phyloP scores from a whole-genome alignment of 805 yeast species.

The Saturnispora saitoi region DNA sequence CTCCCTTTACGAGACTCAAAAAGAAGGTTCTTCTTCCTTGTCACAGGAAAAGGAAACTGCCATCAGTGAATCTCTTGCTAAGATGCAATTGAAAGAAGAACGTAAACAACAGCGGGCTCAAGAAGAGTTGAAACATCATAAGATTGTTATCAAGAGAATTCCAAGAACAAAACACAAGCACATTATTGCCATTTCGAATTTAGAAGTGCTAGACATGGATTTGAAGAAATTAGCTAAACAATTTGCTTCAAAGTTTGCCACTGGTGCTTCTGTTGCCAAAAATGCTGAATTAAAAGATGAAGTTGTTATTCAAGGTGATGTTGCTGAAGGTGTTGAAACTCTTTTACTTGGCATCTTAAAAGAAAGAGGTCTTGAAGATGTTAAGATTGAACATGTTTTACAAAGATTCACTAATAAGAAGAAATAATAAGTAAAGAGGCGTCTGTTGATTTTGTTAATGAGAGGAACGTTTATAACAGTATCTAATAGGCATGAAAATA shows the following conservation, averaged over 20 bases:
- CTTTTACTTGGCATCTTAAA: slow-evolving; percentile 61
- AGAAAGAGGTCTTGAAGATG: slow-evolving; percentile 74
- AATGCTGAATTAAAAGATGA: slow-evolving; percentile 89
- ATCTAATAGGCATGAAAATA: not conserved
- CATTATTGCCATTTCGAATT: slow-evolving; percentile 76
- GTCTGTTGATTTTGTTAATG: not conserved
- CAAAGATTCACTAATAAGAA: slow-evolving; percentile 70
- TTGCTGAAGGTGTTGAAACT: slow-evolving; percentile 80
- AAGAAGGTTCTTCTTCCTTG: slow-evolving; percentile 47
- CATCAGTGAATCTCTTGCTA: slow-evolving; percentile 72
- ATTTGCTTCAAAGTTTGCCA: slow-evolving; percentile 89
- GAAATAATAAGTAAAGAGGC: slow-evolving; percentile 2
- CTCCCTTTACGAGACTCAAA: slow-evolving; percentile 51
- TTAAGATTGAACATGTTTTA: slow-evolving; percentile 83
- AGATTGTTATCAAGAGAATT: slow-evolving; percentile 74
- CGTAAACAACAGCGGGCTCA: slow-evolving; percentile 78
- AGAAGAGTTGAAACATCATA: slow-evolving; percentile 68
- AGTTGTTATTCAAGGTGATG: slow-evolving; percentile 89
- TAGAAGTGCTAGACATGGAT: slow-evolving; percentile 75
- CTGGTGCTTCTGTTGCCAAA: slow-evolving; percentile 89
- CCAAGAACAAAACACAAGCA: slow-evolving; percentile 87
- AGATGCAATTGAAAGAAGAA: slow-evolving; percentile 79
- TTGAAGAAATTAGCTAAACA: slow-evolving; percentile 86
- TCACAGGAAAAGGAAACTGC: slow-evolving; percentile 74
- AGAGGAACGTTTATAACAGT: not conserved